Base-by-base conservation (phyloP, 805 yeast species). In the Saccharomycopsis fibuligera region DNA sequence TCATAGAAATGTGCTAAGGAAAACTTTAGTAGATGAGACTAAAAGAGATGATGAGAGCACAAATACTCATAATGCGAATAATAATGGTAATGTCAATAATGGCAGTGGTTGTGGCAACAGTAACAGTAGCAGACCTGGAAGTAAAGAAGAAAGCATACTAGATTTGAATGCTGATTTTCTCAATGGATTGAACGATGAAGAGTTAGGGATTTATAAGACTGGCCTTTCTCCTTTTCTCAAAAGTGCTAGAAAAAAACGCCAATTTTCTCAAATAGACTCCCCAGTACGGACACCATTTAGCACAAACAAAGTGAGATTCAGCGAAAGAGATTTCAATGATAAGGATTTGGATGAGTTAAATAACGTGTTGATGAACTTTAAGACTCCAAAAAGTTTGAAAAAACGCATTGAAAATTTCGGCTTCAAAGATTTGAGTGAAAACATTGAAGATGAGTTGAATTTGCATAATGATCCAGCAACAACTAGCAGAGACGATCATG, bases 211-310 rank as follows among this genome's bases (percentile, higher is more conserved):
- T 31, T 40, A 38, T 22, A 40, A 45, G 33, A 19, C 14, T 14
- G 50, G 53, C 23, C 37, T 45, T 31, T 49, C 53, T 5, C 53
- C 53, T 6, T 42, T 44, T 30, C 29, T 49, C 14, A 47, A 29
- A 29, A 31, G 23, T 21, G 3, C 38, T 3, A 37, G 21, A 14
- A 45, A 36, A 21, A 49, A 51, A 27, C 23, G 52, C 21, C 19
- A 24, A 16, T 16, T 38, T 12, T 19, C 41, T 8, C 44, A 49
- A 24, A 4, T 45, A 4, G 50, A 50, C 23, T 43, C 47, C 4
- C 53, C 53, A 9, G n/a, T 46, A 6, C 31, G 44, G 9, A 50
- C 53, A 9, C 53, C 53, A 25, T 44, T 44, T 22, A 5, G 22
- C 4, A 33, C 24, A n/a, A 33, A 19, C 31, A 30, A 19, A 10